These are phyloP conservation scores for Pleoardoris graminearum DNA, from an alignment of 2,329 filamentous ascomycete species.

Conservation along the genomic window DNA sequence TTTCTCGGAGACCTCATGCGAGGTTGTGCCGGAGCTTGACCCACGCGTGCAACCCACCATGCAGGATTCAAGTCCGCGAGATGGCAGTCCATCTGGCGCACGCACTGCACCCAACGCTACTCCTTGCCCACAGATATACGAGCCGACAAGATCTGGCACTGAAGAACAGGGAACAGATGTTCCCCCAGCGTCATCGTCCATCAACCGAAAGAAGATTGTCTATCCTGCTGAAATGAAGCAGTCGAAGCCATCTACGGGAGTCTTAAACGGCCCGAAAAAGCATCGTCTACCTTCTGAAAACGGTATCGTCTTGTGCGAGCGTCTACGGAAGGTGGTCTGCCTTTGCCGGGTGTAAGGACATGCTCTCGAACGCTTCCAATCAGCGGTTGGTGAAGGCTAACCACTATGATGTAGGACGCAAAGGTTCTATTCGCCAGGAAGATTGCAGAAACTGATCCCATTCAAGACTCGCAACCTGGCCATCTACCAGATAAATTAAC, in stretches of 20 bases:
- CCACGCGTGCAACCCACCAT: not conserved
- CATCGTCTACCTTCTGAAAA: constrained; percentile 23
- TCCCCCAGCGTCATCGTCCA: not conserved
- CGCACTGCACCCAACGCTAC: not conserved
- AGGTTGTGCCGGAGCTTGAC: not conserved
- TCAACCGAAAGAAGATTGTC: not conserved
- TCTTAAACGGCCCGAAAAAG: constrained; percentile 22
- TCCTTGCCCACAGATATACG: not conserved
- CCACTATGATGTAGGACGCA: constrained; percentile 17
- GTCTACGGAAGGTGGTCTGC: constrained; percentile 32
- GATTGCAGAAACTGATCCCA: constrained; percentile 26
- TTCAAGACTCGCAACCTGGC: constrained; percentile 28
- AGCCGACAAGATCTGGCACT: not conserved
- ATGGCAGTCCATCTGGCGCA: not conserved
- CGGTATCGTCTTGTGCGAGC: constrained; percentile 34
- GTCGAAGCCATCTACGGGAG: not conserved
- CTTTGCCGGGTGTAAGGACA: constrained; percentile 30
- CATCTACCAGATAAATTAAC: not conserved
- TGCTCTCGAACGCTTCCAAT: not conserved
- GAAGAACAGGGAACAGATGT: too few relatives aligned
- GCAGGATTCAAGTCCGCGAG: not conserved
- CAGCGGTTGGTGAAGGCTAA: constrained; percentile 12
- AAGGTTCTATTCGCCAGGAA: constrained; percentile 5
- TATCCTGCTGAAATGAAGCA: not conserved
- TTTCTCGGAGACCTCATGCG: too few relatives aligned